Evolutionary conservation across 306 rosid species (phyloP), one percentile per base, ranked within the genome.

Genomic region (Luffa acutangula): DNA sequence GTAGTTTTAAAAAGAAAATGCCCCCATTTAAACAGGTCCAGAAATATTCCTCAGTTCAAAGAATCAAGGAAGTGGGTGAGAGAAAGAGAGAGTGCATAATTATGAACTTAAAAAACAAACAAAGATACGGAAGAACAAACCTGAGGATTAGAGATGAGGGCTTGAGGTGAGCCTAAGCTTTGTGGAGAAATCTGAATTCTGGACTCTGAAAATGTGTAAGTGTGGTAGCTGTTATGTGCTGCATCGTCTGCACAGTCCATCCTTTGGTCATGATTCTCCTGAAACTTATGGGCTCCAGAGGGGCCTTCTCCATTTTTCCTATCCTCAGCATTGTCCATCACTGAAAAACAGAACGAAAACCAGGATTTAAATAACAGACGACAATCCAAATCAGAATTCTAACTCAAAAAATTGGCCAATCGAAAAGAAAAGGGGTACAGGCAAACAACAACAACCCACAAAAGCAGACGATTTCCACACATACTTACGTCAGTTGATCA

Each of bases 301-400:
- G 81, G 76, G 56, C 86, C 89, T 80, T 83, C 88, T 76, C 82
- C 85, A 71, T 80, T 83, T 54, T 82, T 80, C 75, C 80, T 81
- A 75, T 37, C 79, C 51, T 85, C 67, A 46, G 80, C 75, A 87
- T 83, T 89, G 21, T 89, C 88, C 92, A 89, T 90, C 81, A 84
- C 85, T 71, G 75, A 43, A 76, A 70, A n/a, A 60, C 10, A 34
- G 76, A 37, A 79, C 9, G 64, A 25, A 48, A 80, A 79, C 77
- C 56, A 72, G 5, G 45, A 20, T 59, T n/a, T 48, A 53, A 75
- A 56, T 59, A 78, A 75, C 83, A 25, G 83, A 74, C 54, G 78
- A 7, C 11, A 80, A 48, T 33, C 75, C 41, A 72, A 62, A 52
- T 48, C 21, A 45, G 60, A 52, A 66, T 60, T 59, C 36, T 43